Base-by-base conservation (phyloP, 1,284 basidiomycete species). In the Apiotrichum gracile region DNA sequence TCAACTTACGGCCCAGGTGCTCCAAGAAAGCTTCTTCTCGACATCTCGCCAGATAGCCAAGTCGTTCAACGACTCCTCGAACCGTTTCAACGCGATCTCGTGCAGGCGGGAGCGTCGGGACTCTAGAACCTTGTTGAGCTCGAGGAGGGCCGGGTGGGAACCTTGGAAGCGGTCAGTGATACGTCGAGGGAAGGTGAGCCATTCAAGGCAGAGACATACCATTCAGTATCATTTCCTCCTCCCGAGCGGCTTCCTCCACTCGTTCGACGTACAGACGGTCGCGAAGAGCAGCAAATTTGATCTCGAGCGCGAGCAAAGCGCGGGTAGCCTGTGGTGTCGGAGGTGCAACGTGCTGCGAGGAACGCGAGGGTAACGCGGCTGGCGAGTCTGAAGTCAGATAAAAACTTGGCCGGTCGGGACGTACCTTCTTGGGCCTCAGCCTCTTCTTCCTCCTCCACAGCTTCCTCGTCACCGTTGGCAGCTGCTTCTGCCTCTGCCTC, bases 211-310 rank as follows among this genome's bases (percentile, higher is more conserved):
- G 17, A 34, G 25, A 9, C 78, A 49, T 49, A 79, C 78, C 79
- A 49, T 77, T 72, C 31, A 78, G 60, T 39, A 82, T 74, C 72
- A 79, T 78, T 26, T 78, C 76, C 54, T 79, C 77, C 64, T 82
- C 81, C 33, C 72, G 70, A 21, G 77, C 77, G 39, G 80, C 75
- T 58, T 82, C 80, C 49, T 78, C 76, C 65, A 81, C 75, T 6
- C 80, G 67, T 61, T 82, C 81, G 31, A 80, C 64, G 63, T 80
- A 82, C 21, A 82, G 72, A 34, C 77, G 71, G 64, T 82, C 80
- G 25, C 81, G 65, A 39, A 82, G 62, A 33, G 77, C 73, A 1
- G 80, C 80, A 56, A 81, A 81, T 34, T 78, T 77, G 61, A 82
- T 74, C 64, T 82, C 81, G 44, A 82, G 79, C 57, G 74, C 76